Evolutionary conservation across 2,329 filamentous ascomycete genomes (phyloP), one percentile per base, ranked within the genome.

Genomic region (Stagonosporopsis tanaceti): DNA sequence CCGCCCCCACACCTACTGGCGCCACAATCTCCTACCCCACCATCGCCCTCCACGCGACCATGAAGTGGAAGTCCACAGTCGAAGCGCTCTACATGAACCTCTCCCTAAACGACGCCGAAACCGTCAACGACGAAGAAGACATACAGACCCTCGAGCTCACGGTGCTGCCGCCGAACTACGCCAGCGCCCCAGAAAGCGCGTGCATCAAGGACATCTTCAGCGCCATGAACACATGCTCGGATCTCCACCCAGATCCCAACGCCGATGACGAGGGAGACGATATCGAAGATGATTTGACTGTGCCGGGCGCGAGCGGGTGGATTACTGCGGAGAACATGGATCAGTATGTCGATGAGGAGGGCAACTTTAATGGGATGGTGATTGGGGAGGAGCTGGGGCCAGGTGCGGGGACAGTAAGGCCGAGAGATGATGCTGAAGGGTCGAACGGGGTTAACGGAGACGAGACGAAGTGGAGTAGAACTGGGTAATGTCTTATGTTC

Each of bases 261-360:
- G 79, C 81, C 9, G 85, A 82, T 3, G 85, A 83, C 12, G 77
- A 73, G 0, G 85, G 85, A 0, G 84, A 83, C 0, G 60, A 62
- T 22, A 37, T 81, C 71, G 79, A 76, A 12, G 74, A 69, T 0
- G 79, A 76, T n/a, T 71, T 69, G 2, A 86, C 87, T 0, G 85
- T 90, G 75, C 89, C 90, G 0, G 90, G 90, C 1, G 91, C 89
- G 47, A 86, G 85, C 0, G 90, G 90, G 0, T 94, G 91, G 91
- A 93, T 98, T 71, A 98, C 94, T 15, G 90, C 91, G 8, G 94
- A 97, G 54, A 98, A 97, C 68, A 88, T 96, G 73, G 82, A 89
- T 62, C 86, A 96, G 65, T 96, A 87, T 71, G 47, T 75, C 42
- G 75, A 78, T 55, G 76, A 74, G 44, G 65, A 77, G 30, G 76